Base-by-base conservation (phyloP, 805 yeast genomes). In the Naumovozyma dairenensis region DNA sequence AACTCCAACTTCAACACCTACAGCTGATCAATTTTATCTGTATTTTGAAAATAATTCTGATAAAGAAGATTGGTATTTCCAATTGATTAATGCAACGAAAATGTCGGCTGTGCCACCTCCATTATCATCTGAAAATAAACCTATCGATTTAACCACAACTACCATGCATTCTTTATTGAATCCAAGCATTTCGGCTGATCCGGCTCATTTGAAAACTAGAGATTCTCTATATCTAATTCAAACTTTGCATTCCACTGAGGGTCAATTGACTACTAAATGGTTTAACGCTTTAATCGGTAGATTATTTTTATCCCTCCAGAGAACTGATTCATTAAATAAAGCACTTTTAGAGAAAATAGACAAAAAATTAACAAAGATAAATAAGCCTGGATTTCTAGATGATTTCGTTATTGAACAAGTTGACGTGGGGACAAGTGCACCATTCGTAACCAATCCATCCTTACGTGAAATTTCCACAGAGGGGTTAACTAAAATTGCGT, bases 1-100 rank as follows among this genome's bases (percentile, higher is more conserved):
- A n/a, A 21, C 19, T 9, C 27, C 25, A 12, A 4, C 33, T 4
- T 16, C 28, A 14, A 32, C 34, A 6, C 6, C 37, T 1, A 14
- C 35, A 5, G 41, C 51, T 37, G 58, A 42, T 14, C 54, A 59
- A 5, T 71, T 72, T 46, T 89, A 71, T 54, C 57, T 89, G 3
- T 83, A 85, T 55, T 71, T 79, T 28, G 94, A 85, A 45, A 69
- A 75, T 31, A 84, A 86, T 44, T 69, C 69, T 36, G 86, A 80
- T 30, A 89, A 89, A 49, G 98, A 92, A 56, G 95, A 89, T 53
- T 78, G 96, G 81, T 92, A 89, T 53, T 86, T 85, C 57, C 77
- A 83, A 1, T 63, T 92, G 35, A 66, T 89, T n/a, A 66, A 78
- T 36, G 93, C 93, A 1, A 72, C 89, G 0, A 80, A 79, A 39